phyloP scores from a whole-genome alignment of 148 eudicot genomes.

The Rhododendron ovatum region DNA sequence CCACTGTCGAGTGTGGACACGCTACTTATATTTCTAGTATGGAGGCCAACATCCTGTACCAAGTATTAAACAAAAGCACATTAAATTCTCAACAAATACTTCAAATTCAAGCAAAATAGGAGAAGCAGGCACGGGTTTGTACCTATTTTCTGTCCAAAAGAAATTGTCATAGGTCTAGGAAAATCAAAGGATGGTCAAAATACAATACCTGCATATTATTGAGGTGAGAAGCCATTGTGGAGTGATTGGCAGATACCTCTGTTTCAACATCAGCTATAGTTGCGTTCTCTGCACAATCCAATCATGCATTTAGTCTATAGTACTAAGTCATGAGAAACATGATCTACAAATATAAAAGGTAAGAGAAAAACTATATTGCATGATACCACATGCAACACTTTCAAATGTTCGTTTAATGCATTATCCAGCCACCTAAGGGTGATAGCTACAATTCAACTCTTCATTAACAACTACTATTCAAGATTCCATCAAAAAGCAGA shows the following conservation, averaged over 20 bases:
- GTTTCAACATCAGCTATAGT: constrained; percentile 29
- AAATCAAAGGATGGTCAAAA: neutral
- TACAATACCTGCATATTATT: constrained; percentile 46
- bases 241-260: constrained; percentile 39
- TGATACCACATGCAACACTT: neutral
- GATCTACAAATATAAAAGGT: neutral
- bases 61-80: neutral
- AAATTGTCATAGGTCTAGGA: neutral
- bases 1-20: constrained; percentile 91
- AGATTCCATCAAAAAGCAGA: neutral
- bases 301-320: neutral
- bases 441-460: neutral
- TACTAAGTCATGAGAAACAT: neutral
- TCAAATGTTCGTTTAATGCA: neutral
- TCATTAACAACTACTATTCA: neutral
- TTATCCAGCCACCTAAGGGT: neutral
- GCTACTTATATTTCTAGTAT: constrained; percentile 74
- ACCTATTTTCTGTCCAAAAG: neutral
- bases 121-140: neutral
- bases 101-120: neutral
- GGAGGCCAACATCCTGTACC: constrained; percentile 62
- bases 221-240: constrained; percentile 36
- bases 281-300: constrained; percentile 37
- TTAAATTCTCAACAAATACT: neutral
- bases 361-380: neutral